Base-by-base conservation (phyloP, 495 filamentous ascomycete species). In the Pseudoneurospora amorphoporcata region DNA sequence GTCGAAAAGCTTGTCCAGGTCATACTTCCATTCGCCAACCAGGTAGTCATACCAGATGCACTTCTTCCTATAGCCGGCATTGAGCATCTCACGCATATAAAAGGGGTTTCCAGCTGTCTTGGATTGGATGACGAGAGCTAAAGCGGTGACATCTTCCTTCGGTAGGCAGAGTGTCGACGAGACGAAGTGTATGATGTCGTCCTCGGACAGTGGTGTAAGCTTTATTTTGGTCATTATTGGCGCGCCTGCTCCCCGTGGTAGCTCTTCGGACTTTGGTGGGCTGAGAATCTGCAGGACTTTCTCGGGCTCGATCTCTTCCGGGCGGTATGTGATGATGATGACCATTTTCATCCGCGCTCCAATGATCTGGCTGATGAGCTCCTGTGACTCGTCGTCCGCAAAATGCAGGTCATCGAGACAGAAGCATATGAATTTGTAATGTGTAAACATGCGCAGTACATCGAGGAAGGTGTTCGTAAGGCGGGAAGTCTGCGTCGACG, bases 31-130 rank as follows among this genome's bases (percentile, higher is more conserved):
- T 45, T 82, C 83, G 29, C 88, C 90, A 53, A 90, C 86, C 74
- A 89, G 90, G 87, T 94, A 97, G 65, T 91, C 91, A 81, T 94
- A 97, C 88, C 91, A 96, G 69, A 97, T 90, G 76, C 92, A 95
- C 75, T 89, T 89, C 79, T 93, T 96, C 19, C 90, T 88, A 79
- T 96, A 90, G 77, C 92, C 94, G 8, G 91, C 90, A 77, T 91
- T 92, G n/a, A 97, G 86, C 88, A 97, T 94, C 79, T 96, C 92
- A 39, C 92, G 88, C 73, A 97, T 90, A 75, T 94, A 95, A 79
- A 97, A 97, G 0, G 92, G 92, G 76, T 96, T 95, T 0, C 93
- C 92, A 16, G 86, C 84, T 32, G 89, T 92, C 81, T 94, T 94
- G 75, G 94, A 92, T 79, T 94, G 91, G 19, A 96, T 86, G 12